These are phyloP conservation scores for Talaromyces sp. DNA, from an alignment of 2,329 filamentous ascomycete species.

Conservation along the genomic window DNA sequence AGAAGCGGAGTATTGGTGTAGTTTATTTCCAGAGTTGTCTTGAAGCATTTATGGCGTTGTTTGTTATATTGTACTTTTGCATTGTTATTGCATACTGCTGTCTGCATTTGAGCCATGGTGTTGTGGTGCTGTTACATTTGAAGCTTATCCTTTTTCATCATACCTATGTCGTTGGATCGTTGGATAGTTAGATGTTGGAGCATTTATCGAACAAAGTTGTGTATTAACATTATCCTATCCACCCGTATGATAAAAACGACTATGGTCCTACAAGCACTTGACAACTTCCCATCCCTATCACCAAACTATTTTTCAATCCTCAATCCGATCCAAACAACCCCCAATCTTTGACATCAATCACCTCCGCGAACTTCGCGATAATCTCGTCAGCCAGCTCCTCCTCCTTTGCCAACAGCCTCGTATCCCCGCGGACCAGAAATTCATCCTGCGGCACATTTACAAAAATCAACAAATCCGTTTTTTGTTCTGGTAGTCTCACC, in stretches of 20 bases:
- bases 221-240: background rate
- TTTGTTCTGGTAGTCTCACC: constrained; percentile 68
- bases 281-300: background rate
- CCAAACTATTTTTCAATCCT: background rate
- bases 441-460: constrained; percentile 85
- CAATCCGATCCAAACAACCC: constrained; percentile 57
- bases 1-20: constrained; percentile 41
- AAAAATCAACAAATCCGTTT: constrained; percentile 78
- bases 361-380: constrained; percentile 58
- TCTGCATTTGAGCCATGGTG: constrained; percentile 13
- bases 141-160: background rate
- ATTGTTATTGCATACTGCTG: constrained; percentile 10
- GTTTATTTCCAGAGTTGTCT: background rate
- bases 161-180: background rate
- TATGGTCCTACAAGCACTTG: background rate
- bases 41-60: constrained; percentile 14
- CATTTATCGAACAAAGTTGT: background rate
- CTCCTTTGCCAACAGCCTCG: constrained; percentile 67
- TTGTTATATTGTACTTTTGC: background rate
- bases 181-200: background rate
- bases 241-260: background rate
- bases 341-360: constrained; percentile 78
- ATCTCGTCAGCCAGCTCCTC: constrained; percentile 47
- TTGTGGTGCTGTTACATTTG: constrained; percentile 10
- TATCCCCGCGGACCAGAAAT: constrained; percentile 64